phyloP scores from a whole-genome alignment of 192 early-diverging fungal genomes.

The Haplosporangium gracile region DNA sequence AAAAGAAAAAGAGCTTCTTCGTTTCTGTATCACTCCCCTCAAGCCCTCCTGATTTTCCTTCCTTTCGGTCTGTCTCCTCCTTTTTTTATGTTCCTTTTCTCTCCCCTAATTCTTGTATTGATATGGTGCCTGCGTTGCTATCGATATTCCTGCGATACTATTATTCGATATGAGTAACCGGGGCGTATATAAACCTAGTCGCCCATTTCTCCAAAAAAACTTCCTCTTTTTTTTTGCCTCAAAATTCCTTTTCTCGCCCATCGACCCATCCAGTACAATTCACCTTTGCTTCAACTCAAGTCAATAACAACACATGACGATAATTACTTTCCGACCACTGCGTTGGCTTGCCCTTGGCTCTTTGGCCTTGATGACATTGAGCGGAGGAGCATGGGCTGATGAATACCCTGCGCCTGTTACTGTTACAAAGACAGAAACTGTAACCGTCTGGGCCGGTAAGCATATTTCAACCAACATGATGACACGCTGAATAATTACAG shows the following conservation, averaged over 20 bases:
- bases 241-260: neutral
- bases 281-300: neutral
- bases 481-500: neutral
- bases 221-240: neutral
- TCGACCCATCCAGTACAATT: neutral
- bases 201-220: too few species aligned
- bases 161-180: neutral
- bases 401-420: slow-evolving; percentile 9
- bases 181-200: neutral
- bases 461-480: neutral
- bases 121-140: neutral
- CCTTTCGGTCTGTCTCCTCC: neutral
- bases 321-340: neutral
- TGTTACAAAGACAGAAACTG: slow-evolving; percentile 16
- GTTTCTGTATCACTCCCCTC: neutral
- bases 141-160: neutral
- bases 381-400: neutral
- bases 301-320: neutral
- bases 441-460: slow-evolving; percentile 20
- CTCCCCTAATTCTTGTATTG: neutral
- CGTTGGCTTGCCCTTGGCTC: slow-evolving; percentile 11
- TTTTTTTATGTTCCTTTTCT: neutral
- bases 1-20: neutral
- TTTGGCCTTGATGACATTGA: slow-evolving; percentile 2
- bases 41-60: neutral